Base-by-base conservation (phyloP, 1,284 basidiomycete genomes). In the Meira nashicola region DNA sequence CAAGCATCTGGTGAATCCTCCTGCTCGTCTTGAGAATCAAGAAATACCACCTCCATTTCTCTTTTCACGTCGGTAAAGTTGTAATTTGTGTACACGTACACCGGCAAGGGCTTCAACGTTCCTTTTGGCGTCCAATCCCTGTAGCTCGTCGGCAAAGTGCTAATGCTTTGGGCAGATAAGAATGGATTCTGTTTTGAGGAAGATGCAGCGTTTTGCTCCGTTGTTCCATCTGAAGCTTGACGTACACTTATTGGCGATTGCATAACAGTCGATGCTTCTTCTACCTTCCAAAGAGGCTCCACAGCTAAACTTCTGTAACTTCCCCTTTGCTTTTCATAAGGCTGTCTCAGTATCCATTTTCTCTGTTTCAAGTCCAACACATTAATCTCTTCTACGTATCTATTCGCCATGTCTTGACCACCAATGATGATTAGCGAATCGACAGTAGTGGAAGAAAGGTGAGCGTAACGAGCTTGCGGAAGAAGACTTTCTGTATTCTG, bases 361-460 rank as follows among this genome's bases (percentile, higher is more conserved):
- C 62, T 59, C 37, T 62, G 56, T 4, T 59, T 54, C 10, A 74
- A 62, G 55, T 98, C 66, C 51, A 71, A 74, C 19, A 74, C 63
- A 55, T 70, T 67, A 57, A 74, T 68, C 14, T 65, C 62, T 50
- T 74, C 68, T 86, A 74, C 55, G 66, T 70, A 77, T 59, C 80
- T 77, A 63, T 83, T 83, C 54, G 79, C 76, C 7, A 80, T 65
- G 76, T 95, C 90, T 77, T 96, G 93, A 2, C 93, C 93, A 9
- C 93, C 93, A 55, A 94, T 90, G 71, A 97, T 84, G 78, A 93
- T 88, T n/a, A 97, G 84, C 2, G 53, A 60, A 59, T 71, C 61
- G 55, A 62, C 64, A 0, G 69, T 67, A 11, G 70, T 53, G 3
- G 71, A 64, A 12, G 68, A 70, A 38, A 75, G 67, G 55, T 75